Conservation (phyloP, 192 early-diverging fungal species). For the Diversispora eburnea region DNA sequence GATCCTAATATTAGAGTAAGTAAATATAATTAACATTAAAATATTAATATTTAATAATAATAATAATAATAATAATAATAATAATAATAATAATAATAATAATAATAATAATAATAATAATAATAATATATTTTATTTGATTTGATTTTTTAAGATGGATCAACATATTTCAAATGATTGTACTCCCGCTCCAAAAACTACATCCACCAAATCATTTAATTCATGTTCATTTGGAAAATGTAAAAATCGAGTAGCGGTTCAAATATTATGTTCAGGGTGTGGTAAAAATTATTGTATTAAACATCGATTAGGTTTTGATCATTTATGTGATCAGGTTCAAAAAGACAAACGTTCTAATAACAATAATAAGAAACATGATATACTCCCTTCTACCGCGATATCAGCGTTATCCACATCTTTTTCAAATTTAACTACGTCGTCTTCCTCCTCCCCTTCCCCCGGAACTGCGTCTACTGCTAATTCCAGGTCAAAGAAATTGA, state of each 20-base stretch:
- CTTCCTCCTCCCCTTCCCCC: no score
- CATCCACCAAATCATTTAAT: constrained; percentile 50
- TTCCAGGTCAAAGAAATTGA: no score
- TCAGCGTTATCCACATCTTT: no score
- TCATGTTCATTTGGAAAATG: constrained; percentile 63
- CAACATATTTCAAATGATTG: constrained; percentile 63
- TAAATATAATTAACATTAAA: neutral
- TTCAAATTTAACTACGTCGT: no score
- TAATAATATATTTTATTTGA: neutral
- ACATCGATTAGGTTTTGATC: constrained; percentile 73
- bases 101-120: neutral
- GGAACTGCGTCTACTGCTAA: no score
- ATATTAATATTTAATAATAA: no score
- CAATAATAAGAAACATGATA: neutral
- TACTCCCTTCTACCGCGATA: neutral
- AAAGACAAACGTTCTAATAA: constrained; percentile 5
- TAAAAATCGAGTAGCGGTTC: constrained; percentile 61
- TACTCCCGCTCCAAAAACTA: constrained; percentile 44
- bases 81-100: no score
- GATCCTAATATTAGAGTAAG: constrained; percentile 63
- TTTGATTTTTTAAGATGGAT: constrained; percentile 42
- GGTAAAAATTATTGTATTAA: constrained; percentile 67
- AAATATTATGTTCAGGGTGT: constrained; percentile 66
- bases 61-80: no score
- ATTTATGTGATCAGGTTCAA: constrained; percentile 51